Conservation (phyloP, 1,284 basidiomycete genomes). For the Leccinum angustisporum region DNA sequence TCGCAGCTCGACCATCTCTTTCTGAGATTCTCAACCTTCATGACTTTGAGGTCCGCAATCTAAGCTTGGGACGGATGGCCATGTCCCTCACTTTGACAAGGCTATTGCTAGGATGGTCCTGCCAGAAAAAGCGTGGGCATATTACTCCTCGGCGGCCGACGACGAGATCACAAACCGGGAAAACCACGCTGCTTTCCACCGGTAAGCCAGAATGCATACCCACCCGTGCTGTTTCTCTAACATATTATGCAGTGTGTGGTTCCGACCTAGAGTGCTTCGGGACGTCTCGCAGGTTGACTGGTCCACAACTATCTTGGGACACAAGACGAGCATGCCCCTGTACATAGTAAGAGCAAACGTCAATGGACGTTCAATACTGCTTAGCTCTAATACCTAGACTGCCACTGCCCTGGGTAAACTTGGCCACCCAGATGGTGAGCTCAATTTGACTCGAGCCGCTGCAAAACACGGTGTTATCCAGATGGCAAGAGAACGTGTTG, state of each 20-base stretch:
- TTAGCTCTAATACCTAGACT: conserved; percentile 41
- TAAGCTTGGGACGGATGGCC: neutral
- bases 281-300: conserved; percentile 84
- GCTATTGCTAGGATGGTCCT: conserved; percentile 74
- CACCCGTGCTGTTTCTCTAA: neutral
- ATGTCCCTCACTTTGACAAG: conserved; percentile 36
- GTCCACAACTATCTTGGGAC: conserved; percentile 78
- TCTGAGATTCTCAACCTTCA: conserved; percentile 83
- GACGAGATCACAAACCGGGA: conserved; percentile 89
- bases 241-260: conserved; percentile 73
- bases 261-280: conserved; percentile 84
- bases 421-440: conserved; percentile 90
- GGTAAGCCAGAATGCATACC: conserved; percentile 41
- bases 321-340: conserved; percentile 73
- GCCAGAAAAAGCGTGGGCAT: conserved; percentile 84
- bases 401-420: conserved; percentile 88
- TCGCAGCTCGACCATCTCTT: conserved; percentile 63
- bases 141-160: conserved; percentile 85
- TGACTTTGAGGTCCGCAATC: conserved; percentile 77
- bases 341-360: conserved; percentile 56
- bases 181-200: conserved; percentile 84
- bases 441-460: conserved; percentile 84
- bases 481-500: conserved; percentile 56
- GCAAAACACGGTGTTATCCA: conserved; percentile 81
- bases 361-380: neutral